Percentiles rank a stretch among this genome's conserved stretches.
Conservation (phyloP, 495 filamentous ascomycete genomes). For the Aspergillus funiculosus region DNA sequence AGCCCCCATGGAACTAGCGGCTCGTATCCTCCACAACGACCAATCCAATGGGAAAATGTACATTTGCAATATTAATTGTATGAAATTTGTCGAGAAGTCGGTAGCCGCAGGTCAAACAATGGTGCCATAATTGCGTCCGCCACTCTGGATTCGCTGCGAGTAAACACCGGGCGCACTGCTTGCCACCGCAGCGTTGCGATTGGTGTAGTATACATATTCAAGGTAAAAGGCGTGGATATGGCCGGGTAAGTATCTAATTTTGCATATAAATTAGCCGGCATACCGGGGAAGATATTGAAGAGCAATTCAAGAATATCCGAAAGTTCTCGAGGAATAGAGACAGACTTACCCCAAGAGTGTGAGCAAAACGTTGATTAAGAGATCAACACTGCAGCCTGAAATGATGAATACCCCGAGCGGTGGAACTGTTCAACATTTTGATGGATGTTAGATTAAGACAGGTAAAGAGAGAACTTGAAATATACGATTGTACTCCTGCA, state of each 20-base stretch:
- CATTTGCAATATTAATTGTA: too few species aligned
- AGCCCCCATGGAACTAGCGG: too few species aligned
- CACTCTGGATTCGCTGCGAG: conserved; percentile 69
- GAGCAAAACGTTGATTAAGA: conserved; percentile 59
- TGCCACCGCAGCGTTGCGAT: conserved; percentile 48
- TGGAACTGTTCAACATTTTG: conserved; percentile 45
- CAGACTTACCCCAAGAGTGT: conserved; percentile 53
- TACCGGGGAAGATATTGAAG: background rate
- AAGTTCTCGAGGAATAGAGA: background rate
- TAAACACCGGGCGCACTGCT: conserved; percentile 68
- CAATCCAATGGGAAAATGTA: too few species aligned
- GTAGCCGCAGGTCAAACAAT: too few species aligned
- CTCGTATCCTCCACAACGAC: too few species aligned
- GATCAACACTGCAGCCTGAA: conserved; percentile 57
- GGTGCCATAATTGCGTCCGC: conserved; percentile 55
- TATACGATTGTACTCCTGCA: too few species aligned
- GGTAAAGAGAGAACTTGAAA: too few species aligned
- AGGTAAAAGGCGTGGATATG: conserved; percentile 90
- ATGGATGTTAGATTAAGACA: too few species aligned
- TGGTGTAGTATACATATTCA: conserved; percentile 79
- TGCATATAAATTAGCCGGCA: background rate
- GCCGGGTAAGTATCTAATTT: conserved; percentile 62
- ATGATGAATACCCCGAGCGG: conserved; percentile 60
- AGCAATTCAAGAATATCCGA: background rate
- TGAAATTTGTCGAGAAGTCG: too few species aligned